Evolutionary conservation across 225 moss, liverwort and hornwort species (phyloP), one percentile per base, ranked within the genome.

Genomic region (Physcomitrellopsis africana): DNA sequence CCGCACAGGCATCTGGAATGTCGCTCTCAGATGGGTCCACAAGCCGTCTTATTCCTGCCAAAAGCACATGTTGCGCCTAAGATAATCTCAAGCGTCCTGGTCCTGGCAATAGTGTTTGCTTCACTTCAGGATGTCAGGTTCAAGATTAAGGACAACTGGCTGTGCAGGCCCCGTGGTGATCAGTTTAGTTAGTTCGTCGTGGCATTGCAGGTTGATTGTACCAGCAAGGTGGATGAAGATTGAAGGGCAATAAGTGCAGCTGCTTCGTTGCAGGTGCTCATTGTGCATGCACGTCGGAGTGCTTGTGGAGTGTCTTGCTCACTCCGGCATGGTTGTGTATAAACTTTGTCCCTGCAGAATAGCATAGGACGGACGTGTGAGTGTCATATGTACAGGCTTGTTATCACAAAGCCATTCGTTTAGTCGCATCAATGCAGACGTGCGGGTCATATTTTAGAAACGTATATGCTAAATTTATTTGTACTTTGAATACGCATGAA

Each of bases 1-100:
- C 94, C 58, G 92, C 94, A 65, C 81, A 86, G 81, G 84, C 89
- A 20, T 78, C 69, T 64, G 94, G 97, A 75, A 90, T 97, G 84
- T 64, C 86, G 67, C 84, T 89, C 18, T 78, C 86, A 20, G 89
- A 89, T 69, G 84, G 86, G 76, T 56, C 82, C 3, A 60, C 84
- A 27, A 84, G 19, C 72, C 81, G 84, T 47, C 79, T 87, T 29
- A 75, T 37, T 62, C 86, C 86, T 79, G 87, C 84, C 57, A 83
- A 82, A 77, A 41, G 73, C 26, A 68, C 83, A 29, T 89, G 89
- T 78, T 89, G 89, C 81, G 68, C 72, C 51, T 89, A 63, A 84
- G 67, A 72, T 19, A 26, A 60, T 59, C 49, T 56, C 29, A 29
- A 49, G 46, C 58, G 32, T 7, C 32, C 32, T 60, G 63, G 52